Base-by-base conservation (phyloP, 148 eudicot species). In the Pharnaceum exiguum region DNA sequence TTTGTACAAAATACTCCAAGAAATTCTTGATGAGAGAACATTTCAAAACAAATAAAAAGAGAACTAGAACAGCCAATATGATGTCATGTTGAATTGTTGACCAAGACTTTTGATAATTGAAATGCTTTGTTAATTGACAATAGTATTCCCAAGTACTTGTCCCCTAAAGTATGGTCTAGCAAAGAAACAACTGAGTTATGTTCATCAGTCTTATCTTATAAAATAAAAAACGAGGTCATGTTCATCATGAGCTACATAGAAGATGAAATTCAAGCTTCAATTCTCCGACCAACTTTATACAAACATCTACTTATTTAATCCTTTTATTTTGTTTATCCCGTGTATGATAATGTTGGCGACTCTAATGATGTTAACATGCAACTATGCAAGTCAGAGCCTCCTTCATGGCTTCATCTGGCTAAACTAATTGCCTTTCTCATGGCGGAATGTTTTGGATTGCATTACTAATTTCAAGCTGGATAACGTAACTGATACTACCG, bases 181-280 rank as follows among this genome's bases (percentile, higher is more conserved):
- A 36, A 57, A 31, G 36, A 55, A 54, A 25, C 60, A 46, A 42
- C 13, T 39, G 29, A 51, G 22, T 40, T 10, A 52, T 51, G 36
- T 17, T 51, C 25, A 38, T 19, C 7, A 35, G 5, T 17, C 13
- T 35, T 61, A 23, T 37, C 23, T 48, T 2, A 5, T 48, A 23
- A 35, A 12, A 3, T 3, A 21, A 10, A 30, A 7, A 16, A 16
- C 25, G 51, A 11, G 30, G 67, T 52, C 44, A 43, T 52, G 44
- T 63, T 63, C 67, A 63, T 52, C 59, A 63, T 53, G 51, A 63
- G 67, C 30, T 53, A 43, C 51, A 31, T 31, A 28, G 66, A 49
- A 39, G 40, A 62, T 51, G 58, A 62, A 51, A 51, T 62, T 27
- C 42, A 39, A 62, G 42, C 57, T 39, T n/a, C n/a, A 62, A 46